Evolutionary conservation across 23 red algal species (phyloP).

Genomic region (Gracilaria vermiculophylla): DNA sequence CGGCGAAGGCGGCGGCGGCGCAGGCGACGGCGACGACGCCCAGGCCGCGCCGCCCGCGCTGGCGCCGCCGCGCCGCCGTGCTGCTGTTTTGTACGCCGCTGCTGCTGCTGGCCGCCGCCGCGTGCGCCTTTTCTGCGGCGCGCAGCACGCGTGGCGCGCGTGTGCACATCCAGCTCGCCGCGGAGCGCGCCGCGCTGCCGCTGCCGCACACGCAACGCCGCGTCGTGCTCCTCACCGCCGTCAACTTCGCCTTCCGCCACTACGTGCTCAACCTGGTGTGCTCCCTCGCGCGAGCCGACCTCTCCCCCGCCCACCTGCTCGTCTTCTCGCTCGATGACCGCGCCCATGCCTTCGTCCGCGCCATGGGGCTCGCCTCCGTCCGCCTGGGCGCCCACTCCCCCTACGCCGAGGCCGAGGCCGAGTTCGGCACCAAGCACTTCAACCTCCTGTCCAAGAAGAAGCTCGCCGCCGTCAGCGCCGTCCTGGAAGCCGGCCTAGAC

Average conservation of each 20-base stretch:
- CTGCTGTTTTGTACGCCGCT: neutral
- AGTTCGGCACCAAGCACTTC: constrained; percentile 5
- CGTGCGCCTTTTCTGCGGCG: neutral
- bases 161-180: neutral
- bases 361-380: neutral
- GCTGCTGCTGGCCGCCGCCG: neutral
- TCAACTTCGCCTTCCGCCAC: constrained; percentile 41
- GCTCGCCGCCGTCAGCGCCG: constrained; percentile 16
- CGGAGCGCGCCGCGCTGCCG: neutral
- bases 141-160: neutral
- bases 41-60: neutral
- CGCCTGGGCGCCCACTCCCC: neutral
- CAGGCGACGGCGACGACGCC: neutral
- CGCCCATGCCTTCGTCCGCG: neutral
- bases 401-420: neutral
- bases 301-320: neutral
- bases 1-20: neutral
- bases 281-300: neutral
- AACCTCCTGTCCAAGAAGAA: constrained; percentile 34
- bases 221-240: constrained; percentile 29
- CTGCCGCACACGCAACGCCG: neutral
- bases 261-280: constrained; percentile 43
- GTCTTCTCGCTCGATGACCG: constrained; percentile 11
- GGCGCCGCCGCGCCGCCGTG: neutral
- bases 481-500: constrained; percentile 8